Conservation (phyloP, 2,329 filamentous ascomycete genomes). For the Aspergillus sojae region DNA sequence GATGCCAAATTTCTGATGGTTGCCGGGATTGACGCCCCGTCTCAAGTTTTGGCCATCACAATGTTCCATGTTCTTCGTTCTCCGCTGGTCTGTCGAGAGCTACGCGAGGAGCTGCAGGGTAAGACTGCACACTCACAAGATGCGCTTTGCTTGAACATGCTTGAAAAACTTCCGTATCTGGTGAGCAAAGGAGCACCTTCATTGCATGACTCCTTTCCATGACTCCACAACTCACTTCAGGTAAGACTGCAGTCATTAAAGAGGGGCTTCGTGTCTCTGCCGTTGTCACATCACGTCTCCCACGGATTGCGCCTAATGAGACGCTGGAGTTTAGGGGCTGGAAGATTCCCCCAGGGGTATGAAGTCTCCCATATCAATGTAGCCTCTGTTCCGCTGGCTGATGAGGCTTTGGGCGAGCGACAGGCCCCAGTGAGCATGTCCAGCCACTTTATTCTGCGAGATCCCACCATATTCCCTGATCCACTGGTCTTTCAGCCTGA, state of each 20-base stretch:
- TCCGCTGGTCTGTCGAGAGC: conserved; percentile 1
- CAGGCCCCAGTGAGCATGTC: conserved; percentile 26
- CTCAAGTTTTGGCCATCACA: conserved; percentile 18
- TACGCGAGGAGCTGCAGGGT: conserved; percentile 13
- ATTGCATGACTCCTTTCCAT: not conserved
- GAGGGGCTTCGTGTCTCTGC: conserved; percentile 31
- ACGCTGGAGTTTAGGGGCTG: conserved; percentile 16
- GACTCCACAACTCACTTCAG: not conserved
- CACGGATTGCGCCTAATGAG: conserved; percentile 22
- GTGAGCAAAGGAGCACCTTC: conserved; percentile 2
- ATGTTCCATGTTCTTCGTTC: conserved; percentile 20
- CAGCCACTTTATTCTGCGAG: conserved; percentile 21
- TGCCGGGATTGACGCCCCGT: conserved; percentile 19
- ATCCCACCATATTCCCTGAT: conserved; percentile 34
- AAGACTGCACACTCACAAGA: not conserved
- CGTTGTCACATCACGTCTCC: conserved; percentile 23
- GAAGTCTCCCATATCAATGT: not conserved
- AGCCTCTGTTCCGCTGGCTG: not conserved
- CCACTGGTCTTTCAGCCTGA: conserved; percentile 32
- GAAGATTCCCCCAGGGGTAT: conserved; percentile 25
- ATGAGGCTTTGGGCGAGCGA: not conserved
- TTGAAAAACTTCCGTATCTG: conserved; percentile 18
- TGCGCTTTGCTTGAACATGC: not conserved
- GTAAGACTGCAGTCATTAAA: conserved; percentile 29
- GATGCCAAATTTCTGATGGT: conserved; percentile 22